Base-by-base conservation (phyloP, 306 rosid species). In the Quercus cerris region DNA sequence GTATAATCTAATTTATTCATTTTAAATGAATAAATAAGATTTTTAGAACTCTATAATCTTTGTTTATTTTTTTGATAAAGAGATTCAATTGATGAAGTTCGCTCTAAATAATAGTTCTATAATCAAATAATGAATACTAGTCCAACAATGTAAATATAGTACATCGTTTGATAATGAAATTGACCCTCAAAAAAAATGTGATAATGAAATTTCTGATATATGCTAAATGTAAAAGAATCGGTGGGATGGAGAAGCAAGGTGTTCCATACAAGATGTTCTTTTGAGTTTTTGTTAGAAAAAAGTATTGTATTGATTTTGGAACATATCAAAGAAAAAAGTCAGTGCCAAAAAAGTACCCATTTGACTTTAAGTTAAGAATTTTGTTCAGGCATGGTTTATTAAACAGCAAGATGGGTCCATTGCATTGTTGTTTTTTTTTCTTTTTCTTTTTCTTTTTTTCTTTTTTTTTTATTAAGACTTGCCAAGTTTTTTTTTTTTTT, bases 71-170 rank as follows among this genome's bases (percentile, higher is more conserved):
- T 56, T 19, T 5, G 4, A 22, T 0, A 38, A 0, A 7, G 1
- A 38, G 0, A 7, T 38, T 38, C 0, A 38, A 7, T 0, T 0
- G 0, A 38, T 38, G 0, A 38, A 0, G 0, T 7, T 0, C 0
- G 1, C 0, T 38, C 0, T 2, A 0, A 0, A 41, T 7, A 41
- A 41, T 41, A 7, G 0, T 0, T 7, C 3, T 38, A 38, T 7
- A 38, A 38, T 38, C 46, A 38, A 38, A 38, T 1, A 38, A 38
- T 12, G 1, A 12, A 49, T 1, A 57, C 2, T n/a, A 27, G 0
- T 7, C 31, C 18, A 59, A 11, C 6, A 11, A 9, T 59, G 66
- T 27, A 10, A 27, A 38, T 7, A 7, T 38, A n/a, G 1, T 4
- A 11, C 54, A 3, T 49, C 54, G 11, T 49, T 4, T 49, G 15